Evolutionary conservation across 179 eudicot species (phyloP).

Genomic region (Drosera spatulata): DNA sequence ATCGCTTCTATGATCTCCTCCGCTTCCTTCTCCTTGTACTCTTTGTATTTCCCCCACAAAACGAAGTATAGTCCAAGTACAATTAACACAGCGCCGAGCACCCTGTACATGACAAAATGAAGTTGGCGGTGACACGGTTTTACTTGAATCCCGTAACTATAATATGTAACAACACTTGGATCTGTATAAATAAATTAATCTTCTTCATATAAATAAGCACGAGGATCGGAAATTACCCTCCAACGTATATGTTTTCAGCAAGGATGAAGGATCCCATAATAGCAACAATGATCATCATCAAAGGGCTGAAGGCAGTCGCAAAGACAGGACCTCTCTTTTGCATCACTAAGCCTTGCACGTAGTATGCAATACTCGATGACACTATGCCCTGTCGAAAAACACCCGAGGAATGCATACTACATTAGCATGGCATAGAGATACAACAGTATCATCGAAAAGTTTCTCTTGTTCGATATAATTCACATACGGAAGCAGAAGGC

Average conservation of each 20-base stretch:
- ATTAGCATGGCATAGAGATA: background rate
- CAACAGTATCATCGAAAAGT: background rate
- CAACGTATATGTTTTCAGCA: slow-evolving; percentile 70
- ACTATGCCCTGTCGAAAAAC: slow-evolving; percentile 53
- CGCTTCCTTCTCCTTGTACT: slow-evolving; percentile 53
- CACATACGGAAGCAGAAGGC: background rate
- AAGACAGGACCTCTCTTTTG: slow-evolving; percentile 83
- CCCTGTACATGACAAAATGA: slow-evolving; percentile 20
- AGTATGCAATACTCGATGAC: slow-evolving; percentile 77
- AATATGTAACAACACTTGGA: too few species aligned
- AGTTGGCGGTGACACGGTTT: too few species aligned
- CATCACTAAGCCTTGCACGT: slow-evolving; percentile 86
- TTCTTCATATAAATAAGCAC: background rate
- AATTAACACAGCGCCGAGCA: slow-evolving; percentile 65
- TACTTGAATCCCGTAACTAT: too few species aligned
- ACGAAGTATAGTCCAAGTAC: slow-evolving; percentile 81
- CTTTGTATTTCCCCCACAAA: slow-evolving; percentile 92
- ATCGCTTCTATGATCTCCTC: slow-evolving; percentile 43
- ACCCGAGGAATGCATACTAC: background rate
- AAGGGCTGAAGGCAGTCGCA: slow-evolving; percentile 84
- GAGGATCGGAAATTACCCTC: slow-evolving; percentile 24
- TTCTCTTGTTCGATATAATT: too few species aligned
- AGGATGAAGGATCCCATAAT: slow-evolving; percentile 88
- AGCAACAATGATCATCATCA: slow-evolving; percentile 94
- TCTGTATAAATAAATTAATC: too few species aligned